phyloP scores from a whole-genome alignment of 495 filamentous ascomycete species.

The Pyrenula aspistea region DNA sequence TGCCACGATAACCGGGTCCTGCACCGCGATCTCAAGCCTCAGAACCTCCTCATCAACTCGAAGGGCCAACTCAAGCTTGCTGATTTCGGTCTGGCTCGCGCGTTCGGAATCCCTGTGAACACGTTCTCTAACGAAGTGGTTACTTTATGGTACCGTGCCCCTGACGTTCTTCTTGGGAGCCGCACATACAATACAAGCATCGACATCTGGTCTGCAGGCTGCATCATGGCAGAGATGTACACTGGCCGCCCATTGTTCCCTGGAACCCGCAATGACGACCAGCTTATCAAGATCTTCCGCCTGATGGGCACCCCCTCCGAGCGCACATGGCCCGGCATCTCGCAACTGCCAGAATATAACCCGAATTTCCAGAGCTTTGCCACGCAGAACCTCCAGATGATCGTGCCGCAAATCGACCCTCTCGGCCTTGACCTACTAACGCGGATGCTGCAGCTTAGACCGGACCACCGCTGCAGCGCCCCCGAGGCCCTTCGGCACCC shows the following conservation, averaged over 20 bases:
- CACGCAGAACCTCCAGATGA: slow-evolving; percentile 77
- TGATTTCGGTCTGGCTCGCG: slow-evolving; percentile 84
- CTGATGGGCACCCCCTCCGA: slow-evolving; percentile 95
- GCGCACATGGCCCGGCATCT: slow-evolving; percentile 84
- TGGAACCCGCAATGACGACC: slow-evolving; percentile 92
- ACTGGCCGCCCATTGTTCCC: slow-evolving; percentile 88
- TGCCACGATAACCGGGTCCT: slow-evolving; percentile 93
- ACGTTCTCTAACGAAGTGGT: slow-evolving; percentile 98
- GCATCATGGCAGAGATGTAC: slow-evolving; percentile 98
- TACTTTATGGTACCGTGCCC: slow-evolving; percentile 91
- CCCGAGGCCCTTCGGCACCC: slow-evolving; percentile 73
- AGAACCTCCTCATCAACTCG: slow-evolving; percentile 89
- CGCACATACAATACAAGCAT: slow-evolving; percentile 95
- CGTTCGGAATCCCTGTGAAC: slow-evolving; percentile 94
- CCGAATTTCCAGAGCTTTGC: slow-evolving; percentile 84
- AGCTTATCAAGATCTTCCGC: slow-evolving; percentile 89
- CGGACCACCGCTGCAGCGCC: slow-evolving; percentile 83
- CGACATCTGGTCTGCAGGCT: slow-evolving; percentile 95
- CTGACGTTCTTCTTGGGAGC: slow-evolving; percentile 82
- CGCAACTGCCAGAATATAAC: slow-evolving; percentile 88
- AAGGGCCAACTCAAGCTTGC: slow-evolving; percentile 88
- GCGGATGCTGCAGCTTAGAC: slow-evolving; percentile 84
- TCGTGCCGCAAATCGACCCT: slow-evolving; percentile 82
- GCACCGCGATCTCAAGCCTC: slow-evolving; percentile 91
- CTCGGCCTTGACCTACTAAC: slow-evolving; percentile 75